Evolutionary conservation across 2,329 filamentous ascomycete genomes (phyloP), one percentile per base, ranked within the genome.

Genomic region (Clonostachys rhizophaga): DNA sequence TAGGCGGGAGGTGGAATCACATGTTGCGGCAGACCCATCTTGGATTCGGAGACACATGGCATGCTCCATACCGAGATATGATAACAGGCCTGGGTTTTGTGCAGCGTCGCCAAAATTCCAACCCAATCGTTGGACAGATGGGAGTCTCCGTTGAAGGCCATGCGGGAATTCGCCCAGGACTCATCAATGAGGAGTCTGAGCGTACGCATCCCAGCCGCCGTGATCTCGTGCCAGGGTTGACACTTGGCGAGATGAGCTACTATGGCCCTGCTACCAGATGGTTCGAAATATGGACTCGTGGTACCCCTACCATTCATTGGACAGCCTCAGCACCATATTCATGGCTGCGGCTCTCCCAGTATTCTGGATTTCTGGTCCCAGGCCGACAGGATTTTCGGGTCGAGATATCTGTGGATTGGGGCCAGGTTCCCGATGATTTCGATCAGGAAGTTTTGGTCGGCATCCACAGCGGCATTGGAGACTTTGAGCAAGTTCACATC

Each of bases 61-160:
- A 81, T 4, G 79, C 80, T 3, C 75, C 77, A 2, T 70, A 83
- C 1, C 68, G 75, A 2, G 82, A 79, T 50, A 75, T 81, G 58
- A 68, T 72, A 10, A 60, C 68, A 1, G 79, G 83, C 2, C 61
- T 78, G 6, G 74, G 70, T 11, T 82, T 75, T 49, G 71, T 80
- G 2, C 74, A 79, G 49, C 61, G 65, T 1, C 59, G 66, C 5
- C 77, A 81, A 45, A 68, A 72, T 46, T 71, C 70, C 0, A 70
- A 67, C 34, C 61, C 72, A 4, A 69, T 84, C 6, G 75, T 79
- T 1, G 85, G 86, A 1, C 76, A 84, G 42, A 71, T 89, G 48
- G 84, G 84, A 5, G 71, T 89, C 20, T 73, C 78, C 1, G 72
- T 86, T 2, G 83, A 89, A 58, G 83, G 79, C 2, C 77, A 74